A percentile compares a stretch with the other conserved stretches of the same genome.
phyloP scores from a whole-genome alignment of 345 rosid species.

The Lumnitzera littorea region DNA sequence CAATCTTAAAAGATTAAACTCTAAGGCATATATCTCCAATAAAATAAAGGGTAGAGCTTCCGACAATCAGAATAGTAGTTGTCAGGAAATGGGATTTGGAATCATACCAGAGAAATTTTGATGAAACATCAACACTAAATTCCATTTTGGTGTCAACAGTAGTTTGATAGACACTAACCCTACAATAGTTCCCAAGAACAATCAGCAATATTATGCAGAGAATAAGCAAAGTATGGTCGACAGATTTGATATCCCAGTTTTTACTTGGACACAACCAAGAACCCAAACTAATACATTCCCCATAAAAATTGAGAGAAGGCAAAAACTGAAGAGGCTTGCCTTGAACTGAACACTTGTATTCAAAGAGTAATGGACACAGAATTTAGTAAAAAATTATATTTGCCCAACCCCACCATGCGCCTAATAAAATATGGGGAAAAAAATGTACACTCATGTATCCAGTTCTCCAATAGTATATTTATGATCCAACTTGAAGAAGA shows the following conservation, averaged over 20 bases:
- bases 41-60: slow-evolving; percentile 2
- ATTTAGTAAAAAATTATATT: no score
- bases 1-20: slow-evolving; percentile 4
- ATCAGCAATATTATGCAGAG: slow-evolving; percentile 22
- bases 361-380: no score
- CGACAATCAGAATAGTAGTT: slow-evolving; percentile 11
- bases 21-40: slow-evolving; percentile 8
- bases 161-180: slow-evolving; percentile 50
- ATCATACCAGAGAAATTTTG: slow-evolving; percentile 30
- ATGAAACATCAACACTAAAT: slow-evolving; percentile 6
- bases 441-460: no score
- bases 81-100: slow-evolving; percentile 33
- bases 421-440: no score
- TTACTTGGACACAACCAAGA: not conserved
- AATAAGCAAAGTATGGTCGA: not conserved
- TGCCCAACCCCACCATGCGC: no score
- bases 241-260: not conserved
- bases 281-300: no score
- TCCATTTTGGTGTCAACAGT: slow-evolving; percentile 49
- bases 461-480: no score
- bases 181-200: slow-evolving; percentile 46
- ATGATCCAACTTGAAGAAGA: no score
- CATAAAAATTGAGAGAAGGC: no score
- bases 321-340: no score
- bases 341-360: no score